Evolutionary conservation across 2,329 filamentous ascomycete species (phyloP).

Genomic region (Dactylellina drechsleri): DNA sequence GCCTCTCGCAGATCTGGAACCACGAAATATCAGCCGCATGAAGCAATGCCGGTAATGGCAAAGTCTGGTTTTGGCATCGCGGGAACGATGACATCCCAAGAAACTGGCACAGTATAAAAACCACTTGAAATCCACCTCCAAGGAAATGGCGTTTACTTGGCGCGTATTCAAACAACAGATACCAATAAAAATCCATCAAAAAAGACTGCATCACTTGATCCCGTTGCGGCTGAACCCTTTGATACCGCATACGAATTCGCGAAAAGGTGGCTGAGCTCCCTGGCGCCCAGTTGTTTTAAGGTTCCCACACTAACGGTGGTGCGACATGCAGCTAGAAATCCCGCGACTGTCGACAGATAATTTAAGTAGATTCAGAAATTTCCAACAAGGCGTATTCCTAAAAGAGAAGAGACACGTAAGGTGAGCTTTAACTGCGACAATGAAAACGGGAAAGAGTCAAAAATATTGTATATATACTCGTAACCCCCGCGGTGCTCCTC

Average conservation of each 20-base stretch:
- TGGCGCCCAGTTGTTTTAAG: not conserved
- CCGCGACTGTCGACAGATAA: conserved; percentile 8
- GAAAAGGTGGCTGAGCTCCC: conserved; percentile 6
- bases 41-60: no score
- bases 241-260: conserved; percentile 6
- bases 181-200: not conserved
- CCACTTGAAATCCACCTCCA: not conserved
- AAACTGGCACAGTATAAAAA: conserved; percentile 5
- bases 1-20: no score
- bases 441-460: not conserved
- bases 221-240: conserved; percentile 33
- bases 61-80: no score
- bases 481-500: not conserved
- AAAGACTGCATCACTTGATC: conserved; percentile 37
- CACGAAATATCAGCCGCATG: no score
- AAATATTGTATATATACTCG: not conserved
- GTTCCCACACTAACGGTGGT: not conserved
- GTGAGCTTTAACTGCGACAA: not conserved
- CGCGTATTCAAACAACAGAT: conserved; percentile 4
- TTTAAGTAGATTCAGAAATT: no score
- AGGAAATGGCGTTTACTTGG: conserved; percentile 22
- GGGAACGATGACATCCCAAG: no score
- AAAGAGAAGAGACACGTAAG: not conserved
- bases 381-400: conserved; percentile 15
- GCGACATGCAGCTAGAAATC: conserved; percentile 14